Base-by-base conservation (phyloP, 192 early-diverging fungal genomes). In the Podila verticillata region DNA sequence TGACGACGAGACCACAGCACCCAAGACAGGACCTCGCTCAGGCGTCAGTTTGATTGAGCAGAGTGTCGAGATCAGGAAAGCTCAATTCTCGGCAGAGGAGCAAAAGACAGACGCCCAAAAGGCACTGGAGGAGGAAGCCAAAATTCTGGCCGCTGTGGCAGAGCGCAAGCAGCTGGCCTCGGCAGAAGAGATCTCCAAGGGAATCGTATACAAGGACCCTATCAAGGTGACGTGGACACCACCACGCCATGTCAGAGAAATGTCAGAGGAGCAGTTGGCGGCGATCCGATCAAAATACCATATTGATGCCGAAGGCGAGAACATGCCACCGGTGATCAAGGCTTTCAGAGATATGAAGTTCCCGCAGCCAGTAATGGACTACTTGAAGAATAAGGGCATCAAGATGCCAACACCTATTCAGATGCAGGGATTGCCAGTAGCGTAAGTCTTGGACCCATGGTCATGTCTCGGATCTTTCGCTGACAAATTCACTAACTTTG, bases 321-420 rank as follows among this genome's bases (percentile, higher is more conserved):
- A 96, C 60, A 78, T 91, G 0, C 94, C 95, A 4, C 94, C 96
- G 8, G 96, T 94, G 1, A 91, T 99, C 74, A 88, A 88, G 70
- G 86, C 89, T 5, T 97, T 97, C 82, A 78, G 85, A 32, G 88
- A 92, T 44, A 98, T 98, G 97, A 90, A 94, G 49, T 88, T 98
- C 26, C 96, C 96, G 2, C 64, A 85, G 31, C 84, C 91, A 7
- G 89, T 99, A 39, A 62, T 98, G 57, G 84, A 90, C 17, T 94
- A 96, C 65, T 86, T 99, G 31, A 87, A 89, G 69, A 78, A 82
- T 7, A 97, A 97, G 70, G 89, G 89, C 7, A 99, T 99, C 61
- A 74, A 87, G n/a, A 84, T 89, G 61, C 97, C 97, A 10, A 97
- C 97, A 29, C 96, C 96, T 13, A 99, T 99, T 88, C 96, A 99